Evolutionary conservation across 305 asterid species (phyloP), one percentile per base, ranked within the genome.

Genomic region (Fraxinus angustifolia): DNA sequence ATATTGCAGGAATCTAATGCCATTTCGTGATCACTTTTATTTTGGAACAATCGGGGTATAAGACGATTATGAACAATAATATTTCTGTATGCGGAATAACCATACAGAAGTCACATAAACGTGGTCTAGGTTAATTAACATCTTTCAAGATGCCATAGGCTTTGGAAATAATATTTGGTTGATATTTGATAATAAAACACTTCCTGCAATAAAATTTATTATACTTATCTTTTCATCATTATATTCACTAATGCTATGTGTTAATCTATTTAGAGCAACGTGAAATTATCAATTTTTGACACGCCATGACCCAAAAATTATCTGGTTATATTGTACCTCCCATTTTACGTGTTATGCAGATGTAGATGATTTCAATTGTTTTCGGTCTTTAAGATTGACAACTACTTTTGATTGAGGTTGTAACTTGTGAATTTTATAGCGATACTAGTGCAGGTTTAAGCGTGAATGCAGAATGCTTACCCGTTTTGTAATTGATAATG

Each of bases 381-480:
- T 79, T 81, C 45, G 36, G 58, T 50, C 17, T 78, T 16, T 23
- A 19, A 12, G 6, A 2, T 77, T 72, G 30, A 19, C 60, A 4
- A 30, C 6, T 82, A 33, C 28, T 17, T 34, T 67, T 50, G 8
- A 4, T 78, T 58, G 5, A 36, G 17, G n/a, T 33, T 60, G 21
- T 70, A 19, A 35, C 5, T 40, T 81, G 73, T 40, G 3, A 26
- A 11, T 50, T 50, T 16, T 34, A 45, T 26, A 48, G 40, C 16
- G 21, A 36, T 48, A 7, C 2, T 4, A 3, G 14, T 58, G 36
- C 19, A 26, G 42, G 35, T 78, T 36, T 76, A 6, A 72, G 58
- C 30, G 70, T 73, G 79, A 79, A 79, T 38, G 34, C 68, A 73
- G 73, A 33, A 33, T 53, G 38, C 34, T 33, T 78, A 73, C 84